Conservation (phyloP, 768 basidiomycete genomes). For the Suillus spraguei region DNA sequence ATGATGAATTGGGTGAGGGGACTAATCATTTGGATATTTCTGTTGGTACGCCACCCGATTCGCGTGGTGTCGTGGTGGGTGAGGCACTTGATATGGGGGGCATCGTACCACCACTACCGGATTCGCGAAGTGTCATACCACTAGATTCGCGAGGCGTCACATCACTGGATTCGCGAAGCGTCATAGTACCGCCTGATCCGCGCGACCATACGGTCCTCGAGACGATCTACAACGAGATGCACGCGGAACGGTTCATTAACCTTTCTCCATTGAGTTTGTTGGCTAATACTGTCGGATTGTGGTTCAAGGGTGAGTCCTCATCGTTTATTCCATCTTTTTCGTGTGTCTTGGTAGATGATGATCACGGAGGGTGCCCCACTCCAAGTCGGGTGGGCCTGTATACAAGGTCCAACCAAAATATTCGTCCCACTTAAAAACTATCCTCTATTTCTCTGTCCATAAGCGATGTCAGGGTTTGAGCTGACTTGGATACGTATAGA, state of each 20-base stretch:
- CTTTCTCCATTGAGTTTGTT: constrained; percentile 62
- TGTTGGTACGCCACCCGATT: not conserved
- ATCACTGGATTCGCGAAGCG: not conserved
- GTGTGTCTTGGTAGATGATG: not conserved
- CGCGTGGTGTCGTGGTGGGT: not conserved
- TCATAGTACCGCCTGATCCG: constrained; percentile 46
- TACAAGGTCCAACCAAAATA: not conserved
- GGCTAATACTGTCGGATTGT: constrained; percentile 53
- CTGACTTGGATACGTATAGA: constrained; percentile 38
- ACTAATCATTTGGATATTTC: not conserved
- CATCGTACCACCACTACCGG: not conserved
- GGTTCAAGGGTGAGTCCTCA: constrained; percentile 57
- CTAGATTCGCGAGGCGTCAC: constrained; percentile 48
- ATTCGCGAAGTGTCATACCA: constrained; percentile 16
- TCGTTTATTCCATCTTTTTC: constrained; percentile 7
- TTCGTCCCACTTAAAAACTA: not conserved
- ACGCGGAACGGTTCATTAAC: constrained; percentile 70
- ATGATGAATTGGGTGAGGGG: not conserved
- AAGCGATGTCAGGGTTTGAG: not conserved
- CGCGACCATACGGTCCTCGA: constrained; percentile 69
- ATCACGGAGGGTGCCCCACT: not conserved
- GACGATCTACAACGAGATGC: constrained; percentile 67
- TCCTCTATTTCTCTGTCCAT: not conserved
- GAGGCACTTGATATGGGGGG: not conserved
- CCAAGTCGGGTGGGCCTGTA: not conserved